Evolutionary conservation across 805 yeast species (phyloP).

Genomic region (Teunomyces gatunensis): DNA sequence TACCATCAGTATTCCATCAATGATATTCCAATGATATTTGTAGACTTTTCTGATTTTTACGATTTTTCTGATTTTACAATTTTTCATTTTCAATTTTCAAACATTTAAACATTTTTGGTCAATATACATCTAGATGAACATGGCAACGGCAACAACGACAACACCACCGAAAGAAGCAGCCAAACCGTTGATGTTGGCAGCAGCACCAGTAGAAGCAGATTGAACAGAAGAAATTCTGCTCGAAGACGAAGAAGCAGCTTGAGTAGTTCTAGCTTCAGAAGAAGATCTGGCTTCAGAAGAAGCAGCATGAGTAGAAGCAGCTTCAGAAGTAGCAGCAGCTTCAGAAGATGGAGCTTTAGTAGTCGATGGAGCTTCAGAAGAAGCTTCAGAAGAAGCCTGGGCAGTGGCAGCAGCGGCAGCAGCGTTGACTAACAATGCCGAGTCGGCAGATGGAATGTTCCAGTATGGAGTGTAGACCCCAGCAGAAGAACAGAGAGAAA

Average conservation of each 20-base stretch:
- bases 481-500: constrained; percentile 38
- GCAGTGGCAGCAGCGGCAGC: constrained; percentile 15
- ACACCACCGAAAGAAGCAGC: constrained; percentile 10
- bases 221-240: constrained; percentile 15
- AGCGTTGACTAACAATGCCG: constrained; percentile 27
- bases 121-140: constrained; percentile 7
- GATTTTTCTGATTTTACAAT: too few species aligned
- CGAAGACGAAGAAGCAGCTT: constrained; percentile 11
- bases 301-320: neutral
- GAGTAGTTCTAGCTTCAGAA: constrained; percentile 2
- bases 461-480: constrained; percentile 38
- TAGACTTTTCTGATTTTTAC: too few species aligned
- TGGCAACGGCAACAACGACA: constrained; percentile 11
- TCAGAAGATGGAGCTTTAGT: neutral
- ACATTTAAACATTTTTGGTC: too few species aligned
- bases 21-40: too few species aligned
- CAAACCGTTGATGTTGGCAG: constrained; percentile 9
- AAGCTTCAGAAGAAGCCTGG: constrained; percentile 1
- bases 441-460: constrained; percentile 45
- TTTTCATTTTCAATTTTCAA: too few species aligned
- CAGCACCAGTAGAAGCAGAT: constrained; percentile 4
- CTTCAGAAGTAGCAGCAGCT: constrained; percentile 2
- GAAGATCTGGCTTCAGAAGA: constrained; percentile 8
- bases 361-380: constrained; percentile 5
- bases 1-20: too few species aligned